phyloP scores from a whole-genome alignment of 2,329 filamentous ascomycete species.

The Penicillium rolfsii region DNA sequence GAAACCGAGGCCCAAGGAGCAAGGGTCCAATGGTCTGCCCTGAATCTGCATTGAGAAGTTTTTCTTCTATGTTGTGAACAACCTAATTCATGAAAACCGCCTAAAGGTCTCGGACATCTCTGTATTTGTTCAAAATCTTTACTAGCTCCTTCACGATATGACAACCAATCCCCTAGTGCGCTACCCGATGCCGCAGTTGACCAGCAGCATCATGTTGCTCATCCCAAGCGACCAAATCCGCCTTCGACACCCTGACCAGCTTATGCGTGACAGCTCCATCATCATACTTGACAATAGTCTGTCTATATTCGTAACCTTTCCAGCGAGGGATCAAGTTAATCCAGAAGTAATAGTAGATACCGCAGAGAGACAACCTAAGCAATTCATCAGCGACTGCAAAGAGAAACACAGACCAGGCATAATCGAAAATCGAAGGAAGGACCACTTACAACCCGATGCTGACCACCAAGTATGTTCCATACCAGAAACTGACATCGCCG shows the following conservation, averaged over 20 bases:
- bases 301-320: slow-evolving; percentile 59
- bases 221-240: slow-evolving; percentile 61
- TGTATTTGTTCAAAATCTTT: background rate
- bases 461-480: slow-evolving; percentile 68
- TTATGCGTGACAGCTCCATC: slow-evolving; percentile 53
- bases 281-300: slow-evolving; percentile 58
- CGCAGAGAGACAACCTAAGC: slow-evolving; percentile 56
- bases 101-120: background rate
- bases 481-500: slow-evolving; percentile 74
- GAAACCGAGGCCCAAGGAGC: no score
- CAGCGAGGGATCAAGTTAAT: slow-evolving; percentile 59
- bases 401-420: background rate
- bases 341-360: slow-evolving; percentile 63
- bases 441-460: slow-evolving; percentile 54
- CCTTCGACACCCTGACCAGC: slow-evolving; percentile 59
- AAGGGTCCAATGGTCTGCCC: no score
- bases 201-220: slow-evolving; percentile 57
- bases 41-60: no score
- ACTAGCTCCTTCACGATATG: background rate
- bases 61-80: no score
- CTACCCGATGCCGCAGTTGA: slow-evolving; percentile 4
- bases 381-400: background rate
- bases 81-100: background rate
- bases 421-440: background rate
- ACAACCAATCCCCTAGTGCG: background rate